phyloP scores from a whole-genome alignment of 306 rosid genomes.

The Prunus padus region DNA sequence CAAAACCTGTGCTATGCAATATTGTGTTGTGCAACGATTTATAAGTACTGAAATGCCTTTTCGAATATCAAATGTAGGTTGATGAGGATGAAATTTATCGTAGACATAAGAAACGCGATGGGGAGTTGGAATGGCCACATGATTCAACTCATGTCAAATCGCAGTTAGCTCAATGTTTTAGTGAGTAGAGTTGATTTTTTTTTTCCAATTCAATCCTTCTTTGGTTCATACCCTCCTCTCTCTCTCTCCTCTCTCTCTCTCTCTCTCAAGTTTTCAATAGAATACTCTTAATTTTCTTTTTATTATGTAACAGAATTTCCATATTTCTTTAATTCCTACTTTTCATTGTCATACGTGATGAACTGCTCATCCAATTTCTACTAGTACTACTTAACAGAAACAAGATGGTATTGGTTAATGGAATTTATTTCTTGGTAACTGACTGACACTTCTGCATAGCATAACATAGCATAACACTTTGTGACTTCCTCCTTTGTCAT shows the following conservation, averaged over 20 bases:
- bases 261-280: too few species aligned
- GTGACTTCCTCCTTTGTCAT: too few species aligned
- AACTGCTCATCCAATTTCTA: too few species aligned
- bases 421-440: background rate
- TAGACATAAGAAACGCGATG: constrained; percentile 60
- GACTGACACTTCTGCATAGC: too few species aligned
- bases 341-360: too few species aligned
- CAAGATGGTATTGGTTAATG: background rate
- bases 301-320: too few species aligned
- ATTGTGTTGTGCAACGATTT: constrained; percentile 13
- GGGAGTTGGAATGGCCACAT: constrained; percentile 72
- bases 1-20: constrained; percentile 14
- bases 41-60: constrained; percentile 20
- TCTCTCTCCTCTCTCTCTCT: too few species aligned
- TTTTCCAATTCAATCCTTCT: background rate
- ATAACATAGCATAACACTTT: too few species aligned
- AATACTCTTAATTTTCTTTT: too few species aligned
- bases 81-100: constrained; percentile 79
- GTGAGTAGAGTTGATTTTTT: constrained; percentile 48
- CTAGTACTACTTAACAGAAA: background rate
- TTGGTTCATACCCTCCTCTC: background rate
- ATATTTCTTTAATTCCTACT: too few species aligned
- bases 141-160: constrained; percentile 72
- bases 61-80: constrained; percentile 54
- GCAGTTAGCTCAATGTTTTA: constrained; percentile 78